Percentiles rank a stretch among this genome's conserved stretches.
phyloP scores from a whole-genome alignment of 129 eudicot genomes.

The Glebionis coronaria region DNA sequence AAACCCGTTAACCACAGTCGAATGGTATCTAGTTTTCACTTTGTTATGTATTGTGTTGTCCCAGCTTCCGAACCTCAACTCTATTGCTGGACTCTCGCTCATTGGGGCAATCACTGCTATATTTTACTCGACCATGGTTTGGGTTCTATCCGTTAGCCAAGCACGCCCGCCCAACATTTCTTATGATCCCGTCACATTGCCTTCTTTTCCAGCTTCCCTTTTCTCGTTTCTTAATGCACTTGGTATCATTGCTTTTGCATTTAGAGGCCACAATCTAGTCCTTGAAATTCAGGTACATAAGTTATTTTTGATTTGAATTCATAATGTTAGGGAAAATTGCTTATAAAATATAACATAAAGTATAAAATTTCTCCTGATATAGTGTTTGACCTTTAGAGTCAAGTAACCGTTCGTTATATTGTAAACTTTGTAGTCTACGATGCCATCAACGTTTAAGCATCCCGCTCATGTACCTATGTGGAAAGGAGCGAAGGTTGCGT shows the following conservation, averaged over 20 bases:
- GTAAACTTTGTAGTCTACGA: conserved; percentile 38
- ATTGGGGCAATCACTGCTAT: conserved; percentile 60
- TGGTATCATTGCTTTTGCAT: conserved; percentile 77
- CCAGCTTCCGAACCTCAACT: conserved; percentile 80
- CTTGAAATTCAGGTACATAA: conserved; percentile 73
- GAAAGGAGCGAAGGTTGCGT: conserved; percentile 74
- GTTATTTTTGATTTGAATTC: neutral
- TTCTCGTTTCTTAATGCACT: conserved; percentile 56
- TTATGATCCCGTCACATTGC: conserved; percentile 36
- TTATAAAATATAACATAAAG: no score
- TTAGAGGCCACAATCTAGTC: conserved; percentile 79
- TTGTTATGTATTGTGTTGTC: conserved; percentile 53
- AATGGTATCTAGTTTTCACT: conserved; percentile 71
- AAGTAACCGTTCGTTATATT: neutral
- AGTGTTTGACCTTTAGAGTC: neutral
- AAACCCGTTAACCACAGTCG: conserved; percentile 41
- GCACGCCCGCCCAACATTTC: conserved; percentile 43
- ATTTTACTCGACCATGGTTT: conserved; percentile 58
- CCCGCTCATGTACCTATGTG: conserved; percentile 85
- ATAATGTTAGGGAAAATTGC: no score
- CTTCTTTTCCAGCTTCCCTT: conserved; percentile 42
- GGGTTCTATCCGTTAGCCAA: conserved; percentile 62
- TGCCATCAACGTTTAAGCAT: conserved; percentile 69
- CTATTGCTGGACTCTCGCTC: conserved; percentile 73
- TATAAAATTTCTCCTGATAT: neutral